These are phyloP conservation scores for Volvariella surrecta DNA, from an alignment of 1,284 basidiomycete species.

Conservation along the genomic window DNA sequence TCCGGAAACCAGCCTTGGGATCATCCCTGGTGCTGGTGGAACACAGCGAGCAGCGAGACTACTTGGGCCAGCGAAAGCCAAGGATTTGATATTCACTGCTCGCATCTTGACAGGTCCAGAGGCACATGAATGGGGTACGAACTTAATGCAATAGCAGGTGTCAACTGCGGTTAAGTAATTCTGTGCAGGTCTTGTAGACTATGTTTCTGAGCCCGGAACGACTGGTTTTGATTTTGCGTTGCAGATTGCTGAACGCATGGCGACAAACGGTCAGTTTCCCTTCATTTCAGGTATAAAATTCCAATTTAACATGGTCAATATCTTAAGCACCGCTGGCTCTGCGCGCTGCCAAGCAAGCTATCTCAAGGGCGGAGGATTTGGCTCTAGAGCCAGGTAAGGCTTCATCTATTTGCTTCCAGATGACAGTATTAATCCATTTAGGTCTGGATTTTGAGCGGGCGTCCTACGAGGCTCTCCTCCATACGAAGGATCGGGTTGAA, in stretches of 20 bases:
- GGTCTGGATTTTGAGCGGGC: constrained; percentile 86
- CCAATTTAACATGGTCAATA: constrained; percentile 3
- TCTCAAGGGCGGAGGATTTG: constrained; percentile 73
- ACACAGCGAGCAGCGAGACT: constrained; percentile 83
- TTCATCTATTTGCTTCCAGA: not conserved
- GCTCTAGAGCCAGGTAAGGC: constrained; percentile 63
- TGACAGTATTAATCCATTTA: constrained; percentile 13
- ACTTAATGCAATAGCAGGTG: not conserved
- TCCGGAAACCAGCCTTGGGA: constrained; percentile 81
- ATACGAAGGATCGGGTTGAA: constrained; percentile 74
- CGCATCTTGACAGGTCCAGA: constrained; percentile 56
- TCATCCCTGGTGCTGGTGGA: constrained; percentile 94
- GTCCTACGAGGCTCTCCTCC: constrained; percentile 80
- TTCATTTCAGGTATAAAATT: not conserved
- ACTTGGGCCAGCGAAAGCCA: constrained; percentile 76
- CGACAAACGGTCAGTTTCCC: constrained; percentile 51
- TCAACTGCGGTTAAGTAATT: constrained; percentile 4
- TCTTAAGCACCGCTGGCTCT: constrained; percentile 78
- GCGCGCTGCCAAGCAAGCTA: constrained; percentile 82
- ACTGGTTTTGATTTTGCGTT: constrained; percentile 63
- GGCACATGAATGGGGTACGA: constrained; percentile 69
- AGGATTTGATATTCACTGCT: constrained; percentile 83
- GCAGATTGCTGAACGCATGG: constrained; percentile 55
- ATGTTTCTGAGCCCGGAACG: constrained; percentile 52
- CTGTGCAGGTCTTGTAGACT: constrained; percentile 66